These are phyloP conservation scores for Solanum chiquidenum DNA, from an alignment of 257 asterid genomes.

Conservation along the genomic window DNA sequence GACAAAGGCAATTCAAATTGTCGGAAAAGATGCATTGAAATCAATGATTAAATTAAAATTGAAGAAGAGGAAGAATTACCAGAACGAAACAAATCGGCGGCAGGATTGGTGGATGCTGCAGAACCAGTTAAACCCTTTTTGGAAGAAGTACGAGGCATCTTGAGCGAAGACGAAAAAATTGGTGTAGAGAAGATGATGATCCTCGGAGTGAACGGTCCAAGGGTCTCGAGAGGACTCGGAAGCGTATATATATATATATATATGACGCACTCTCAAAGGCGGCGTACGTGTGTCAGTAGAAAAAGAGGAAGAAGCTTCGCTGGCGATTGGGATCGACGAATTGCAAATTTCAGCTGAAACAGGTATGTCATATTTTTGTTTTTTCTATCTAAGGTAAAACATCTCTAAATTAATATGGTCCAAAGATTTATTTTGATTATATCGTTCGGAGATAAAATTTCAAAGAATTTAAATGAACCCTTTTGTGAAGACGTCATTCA, in stretches of 20 bases:
- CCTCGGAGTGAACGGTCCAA: neutral
- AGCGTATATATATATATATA: neutral
- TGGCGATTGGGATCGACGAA: neutral
- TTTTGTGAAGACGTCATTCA: no score
- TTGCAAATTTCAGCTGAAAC: neutral
- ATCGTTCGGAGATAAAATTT: neutral
- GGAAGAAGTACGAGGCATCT: conserved; percentile 85
- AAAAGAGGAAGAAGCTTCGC: neutral
- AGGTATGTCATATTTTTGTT: neutral
- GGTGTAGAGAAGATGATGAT: neutral
- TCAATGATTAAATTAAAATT: neutral
- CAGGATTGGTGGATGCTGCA: conserved; percentile 45
- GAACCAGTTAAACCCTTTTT: conserved; percentile 40
- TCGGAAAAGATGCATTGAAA: neutral
- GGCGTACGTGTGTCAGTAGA: neutral
- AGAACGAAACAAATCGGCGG: conserved; percentile 70
- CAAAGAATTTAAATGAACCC: neutral
- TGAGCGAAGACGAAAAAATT: neutral
- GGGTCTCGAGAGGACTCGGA: neutral
- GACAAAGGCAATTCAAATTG: neutral
- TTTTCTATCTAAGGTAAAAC: neutral
- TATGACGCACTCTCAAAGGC: neutral
- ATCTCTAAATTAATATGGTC: no score
- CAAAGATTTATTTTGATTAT: neutral
- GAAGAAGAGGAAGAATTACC: conserved; percentile 22